Evolutionary conservation across 352 stramenopile genomes (phyloP).

Genomic region (Hyaloperonospora arabidopsidis): DNA sequence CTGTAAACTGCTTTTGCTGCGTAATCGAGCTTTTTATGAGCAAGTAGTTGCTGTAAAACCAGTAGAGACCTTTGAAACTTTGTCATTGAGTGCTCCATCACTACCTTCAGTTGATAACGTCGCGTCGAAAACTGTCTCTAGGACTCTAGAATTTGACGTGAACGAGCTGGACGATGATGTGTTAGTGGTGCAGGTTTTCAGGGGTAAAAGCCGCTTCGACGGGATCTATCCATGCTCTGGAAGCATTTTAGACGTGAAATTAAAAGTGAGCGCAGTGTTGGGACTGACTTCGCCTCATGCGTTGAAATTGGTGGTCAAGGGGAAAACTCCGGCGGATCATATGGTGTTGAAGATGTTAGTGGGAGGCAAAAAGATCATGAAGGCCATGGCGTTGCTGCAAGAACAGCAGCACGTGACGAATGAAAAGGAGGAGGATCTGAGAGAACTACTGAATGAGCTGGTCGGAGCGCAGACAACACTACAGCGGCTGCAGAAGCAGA

Average conservation of each 20-base stretch:
- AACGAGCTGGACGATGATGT: conserved; percentile 36
- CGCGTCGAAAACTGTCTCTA: conserved; percentile 1
- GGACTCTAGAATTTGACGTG: conserved; percentile 23
- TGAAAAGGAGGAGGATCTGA: conserved; percentile 61
- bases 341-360: conserved; percentile 17
- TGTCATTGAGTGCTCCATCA: not conserved
- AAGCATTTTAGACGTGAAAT: conserved; percentile 40
- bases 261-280: conserved; percentile 36
- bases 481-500: conserved; percentile 27
- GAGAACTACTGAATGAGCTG: conserved; percentile 55
- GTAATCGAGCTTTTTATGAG: conserved; percentile 31
- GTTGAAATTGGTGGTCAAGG: conserved; percentile 55
- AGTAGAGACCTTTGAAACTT: not conserved
- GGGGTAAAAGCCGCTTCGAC: conserved; percentile 54
- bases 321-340: conserved; percentile 45
- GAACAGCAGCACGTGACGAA: conserved; percentile 49
- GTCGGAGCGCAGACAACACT: conserved; percentile 28
- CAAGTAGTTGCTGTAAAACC: conserved; percentile 1
- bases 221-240: conserved; percentile 31
- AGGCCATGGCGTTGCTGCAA: conserved; percentile 65
- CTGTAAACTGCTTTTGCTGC: conserved; percentile 45
- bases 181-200: conserved; percentile 44
- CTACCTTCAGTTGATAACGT: not conserved
- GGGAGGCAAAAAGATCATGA: conserved; percentile 30
- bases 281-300: conserved; percentile 31